Evolutionary conservation across 257 asterid genomes (phyloP).

Genomic region (Petunia axillaris): DNA sequence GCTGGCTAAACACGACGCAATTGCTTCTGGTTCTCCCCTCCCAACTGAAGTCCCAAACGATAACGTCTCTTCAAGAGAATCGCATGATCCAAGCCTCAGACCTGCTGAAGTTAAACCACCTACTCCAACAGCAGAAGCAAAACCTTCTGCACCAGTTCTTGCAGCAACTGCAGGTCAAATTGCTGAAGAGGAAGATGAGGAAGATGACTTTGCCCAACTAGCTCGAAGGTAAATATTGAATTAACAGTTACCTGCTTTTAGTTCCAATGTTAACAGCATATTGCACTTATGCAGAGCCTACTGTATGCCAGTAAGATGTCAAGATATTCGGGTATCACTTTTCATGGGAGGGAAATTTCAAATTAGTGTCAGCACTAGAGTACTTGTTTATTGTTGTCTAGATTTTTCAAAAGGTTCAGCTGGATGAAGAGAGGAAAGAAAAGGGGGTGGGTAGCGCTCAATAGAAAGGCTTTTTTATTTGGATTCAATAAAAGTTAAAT

Average conservation of each 20-base stretch:
- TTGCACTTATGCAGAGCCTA: neutral
- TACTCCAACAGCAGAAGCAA: slow-evolving; percentile 26
- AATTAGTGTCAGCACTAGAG: neutral
- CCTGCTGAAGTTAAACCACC: slow-evolving; percentile 28
- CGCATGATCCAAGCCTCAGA: slow-evolving; percentile 35
- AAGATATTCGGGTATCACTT: slow-evolving; percentile 4
- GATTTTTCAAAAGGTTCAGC: slow-evolving; percentile 12
- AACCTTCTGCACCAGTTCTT: slow-evolving; percentile 46
- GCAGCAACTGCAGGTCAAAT: slow-evolving; percentile 36
- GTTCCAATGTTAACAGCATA: neutral
- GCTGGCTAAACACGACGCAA: slow-evolving; percentile 76
- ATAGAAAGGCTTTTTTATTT: neutral
- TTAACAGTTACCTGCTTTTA: neutral
- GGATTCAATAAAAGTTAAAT: neutral
- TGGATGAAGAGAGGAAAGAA: neutral
- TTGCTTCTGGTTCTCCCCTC: slow-evolving; percentile 79
- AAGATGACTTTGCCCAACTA: slow-evolving; percentile 90
- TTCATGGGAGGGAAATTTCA: neutral
- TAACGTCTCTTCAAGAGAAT: slow-evolving; percentile 37
- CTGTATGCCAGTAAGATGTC: neutral
- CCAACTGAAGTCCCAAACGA: slow-evolving; percentile 42
- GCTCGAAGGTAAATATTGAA: slow-evolving; percentile 73
- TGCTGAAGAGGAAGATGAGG: slow-evolving; percentile 85
- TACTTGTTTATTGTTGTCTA: neutral
- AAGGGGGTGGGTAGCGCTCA: slow-evolving; percentile 11